Conservation (phyloP, 202 grass and related monocot genomes). For the Brachypodium distachyon region DNA sequence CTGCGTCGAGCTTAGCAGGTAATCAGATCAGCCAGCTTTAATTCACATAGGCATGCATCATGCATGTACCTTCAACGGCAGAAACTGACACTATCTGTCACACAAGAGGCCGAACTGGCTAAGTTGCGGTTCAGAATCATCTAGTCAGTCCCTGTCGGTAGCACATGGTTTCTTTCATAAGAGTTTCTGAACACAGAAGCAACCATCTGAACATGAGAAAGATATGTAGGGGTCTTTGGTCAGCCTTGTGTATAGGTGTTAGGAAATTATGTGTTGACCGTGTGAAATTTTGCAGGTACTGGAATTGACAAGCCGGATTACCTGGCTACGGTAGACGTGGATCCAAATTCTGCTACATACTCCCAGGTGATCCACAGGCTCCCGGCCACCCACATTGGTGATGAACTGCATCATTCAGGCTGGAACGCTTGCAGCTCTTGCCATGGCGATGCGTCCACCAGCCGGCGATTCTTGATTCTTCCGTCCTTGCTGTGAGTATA, state of each 20-base stretch:
- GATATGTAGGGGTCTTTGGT: neutral
- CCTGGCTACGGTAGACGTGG: slow-evolving; percentile 72
- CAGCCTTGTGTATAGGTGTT: neutral
- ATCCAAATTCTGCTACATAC: slow-evolving; percentile 62
- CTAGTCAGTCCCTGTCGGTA: neutral
- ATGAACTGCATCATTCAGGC: slow-evolving; percentile 84
- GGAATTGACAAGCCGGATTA: slow-evolving; percentile 89
- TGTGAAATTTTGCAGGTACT: slow-evolving; percentile 43
- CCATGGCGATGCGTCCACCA: slow-evolving; percentile 52
- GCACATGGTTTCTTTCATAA: neutral
- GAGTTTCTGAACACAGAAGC: neutral
- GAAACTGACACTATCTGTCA: neutral
- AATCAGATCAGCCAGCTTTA: neutral
- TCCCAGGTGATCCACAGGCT: slow-evolving; percentile 93
- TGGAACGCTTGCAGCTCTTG: slow-evolving; percentile 99
- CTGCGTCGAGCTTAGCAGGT: neutral
- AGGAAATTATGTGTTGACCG: neutral
- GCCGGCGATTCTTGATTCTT: slow-evolving; percentile 64
- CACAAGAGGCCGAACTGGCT: neutral
- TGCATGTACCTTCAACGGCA: neutral
- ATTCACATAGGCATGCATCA: neutral
- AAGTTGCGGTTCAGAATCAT: neutral
- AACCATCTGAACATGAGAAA: neutral
- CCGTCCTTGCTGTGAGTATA: slow-evolving; percentile 70
- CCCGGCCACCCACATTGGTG: slow-evolving; percentile 49